Evolutionary conservation across 495 filamentous ascomycete genomes (phyloP), one percentile per base, ranked within the genome.

Genomic region (Aspergillus bridgeri): DNA sequence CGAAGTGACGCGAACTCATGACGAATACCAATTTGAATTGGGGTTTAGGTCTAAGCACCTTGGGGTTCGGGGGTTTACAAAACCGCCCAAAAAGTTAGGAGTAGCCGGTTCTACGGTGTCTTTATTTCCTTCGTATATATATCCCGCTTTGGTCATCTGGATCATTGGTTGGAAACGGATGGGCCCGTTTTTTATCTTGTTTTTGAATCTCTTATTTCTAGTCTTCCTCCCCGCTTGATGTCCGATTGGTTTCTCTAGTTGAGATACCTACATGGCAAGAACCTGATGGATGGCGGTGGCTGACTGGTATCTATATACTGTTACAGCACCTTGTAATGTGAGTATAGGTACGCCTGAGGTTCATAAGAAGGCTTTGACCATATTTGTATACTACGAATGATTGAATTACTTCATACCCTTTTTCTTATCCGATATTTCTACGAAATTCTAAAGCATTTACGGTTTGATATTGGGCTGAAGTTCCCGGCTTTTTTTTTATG

Each of bases 371-470:
- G 25, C 25, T 27, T 27, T 38, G 62, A 24, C 59, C 48, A 8
- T 62, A 57, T 47, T 25, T 69, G 66, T 67, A 63, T 56, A 64
- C 47, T 68, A 68, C 50, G 49, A 44, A 20, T 55, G 54, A 38
- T 57, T 60, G 56, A 51, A 57, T 56, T 54, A 22, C 27, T 18
- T 44, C 27, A 29, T 46, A 46, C 43, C n/a, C n/a, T n/a, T n/a
- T n/a, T n/a, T n/a, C n/a, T n/a, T n/a, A n/a, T n/a, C n/a, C n/a
- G n/a, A n/a, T n/a, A n/a, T n/a, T n/a, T 46, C 13, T 1, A 46
- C n/a, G 43, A 46, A 3, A 18, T 18, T 8, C 9, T n/a, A 13
- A 46, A 1, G 9, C 20, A 21, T 7, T 7, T 3, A 7, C 6
- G 27, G 11, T 29, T 29, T 6, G 1, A 7, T 29, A 29, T 29